These are phyloP conservation scores for Lignosus rhinocerotis DNA, from an alignment of 1,284 basidiomycete species.

Conservation along the genomic window DNA sequence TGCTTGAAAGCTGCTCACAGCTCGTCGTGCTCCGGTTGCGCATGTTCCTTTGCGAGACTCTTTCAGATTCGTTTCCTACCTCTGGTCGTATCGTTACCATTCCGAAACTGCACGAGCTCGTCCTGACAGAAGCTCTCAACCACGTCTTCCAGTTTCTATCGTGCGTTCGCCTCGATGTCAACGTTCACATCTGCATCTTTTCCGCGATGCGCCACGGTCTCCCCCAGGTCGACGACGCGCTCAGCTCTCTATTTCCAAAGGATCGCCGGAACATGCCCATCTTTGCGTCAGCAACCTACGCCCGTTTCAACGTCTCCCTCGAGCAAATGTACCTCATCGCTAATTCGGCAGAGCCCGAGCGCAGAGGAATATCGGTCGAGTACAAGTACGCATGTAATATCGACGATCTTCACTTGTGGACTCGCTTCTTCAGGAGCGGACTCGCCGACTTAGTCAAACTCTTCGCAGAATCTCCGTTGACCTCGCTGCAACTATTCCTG, in stretches of 20 bases:
- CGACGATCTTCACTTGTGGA: too few species aligned
- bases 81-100: neutral
- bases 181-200: neutral
- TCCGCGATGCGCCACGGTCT: neutral
- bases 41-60: neutral
- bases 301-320: too few species aligned
- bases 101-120: neutral
- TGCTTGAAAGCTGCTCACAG: neutral
- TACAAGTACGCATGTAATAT: too few species aligned
- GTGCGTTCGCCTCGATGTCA: neutral
- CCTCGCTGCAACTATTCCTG: too few species aligned
- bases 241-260: neutral
- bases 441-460: too few species aligned
- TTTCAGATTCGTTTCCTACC: neutral
- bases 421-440: too few species aligned
- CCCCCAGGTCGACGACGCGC: neutral
- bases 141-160: neutral
- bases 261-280: neutral
- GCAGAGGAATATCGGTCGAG: too few species aligned
- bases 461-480: too few species aligned
- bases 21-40: neutral
- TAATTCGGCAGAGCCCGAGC: too few species aligned
- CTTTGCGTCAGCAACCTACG: neutral
- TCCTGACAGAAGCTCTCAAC: neutral
- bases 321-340: too few species aligned